A percentile compares a stretch with the other conserved stretches of the same genome.
These are phyloP conservation scores for Glycyrrhiza uralensis DNA, from an alignment of 306 rosid genomes.

Conservation along the genomic window DNA sequence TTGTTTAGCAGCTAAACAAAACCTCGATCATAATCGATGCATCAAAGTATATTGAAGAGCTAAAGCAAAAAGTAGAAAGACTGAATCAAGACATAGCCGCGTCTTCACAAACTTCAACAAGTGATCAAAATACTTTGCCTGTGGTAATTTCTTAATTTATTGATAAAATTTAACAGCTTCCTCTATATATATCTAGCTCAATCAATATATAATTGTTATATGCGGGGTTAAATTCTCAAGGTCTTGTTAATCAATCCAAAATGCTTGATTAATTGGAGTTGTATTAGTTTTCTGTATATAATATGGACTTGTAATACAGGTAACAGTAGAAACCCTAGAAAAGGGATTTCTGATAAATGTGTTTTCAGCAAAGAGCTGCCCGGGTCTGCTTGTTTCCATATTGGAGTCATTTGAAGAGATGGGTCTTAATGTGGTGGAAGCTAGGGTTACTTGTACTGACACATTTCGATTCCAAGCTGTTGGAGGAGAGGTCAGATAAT, in stretches of 20 bases:
- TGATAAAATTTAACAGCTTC: background rate
- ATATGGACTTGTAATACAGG: slow-evolving; percentile 56
- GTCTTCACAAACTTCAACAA: slow-evolving; percentile 60
- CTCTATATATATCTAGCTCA: too few relatives aligned
- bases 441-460: slow-evolving; percentile 97
- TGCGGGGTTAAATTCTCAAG: too few relatives aligned
- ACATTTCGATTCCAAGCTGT: slow-evolving; percentile 79
- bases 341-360: slow-evolving; percentile 81
- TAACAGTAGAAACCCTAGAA: slow-evolving; percentile 81
- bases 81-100: slow-evolving; percentile 66
- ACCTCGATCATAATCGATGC: slow-evolving; percentile 88
- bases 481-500: slow-evolving; percentile 90
- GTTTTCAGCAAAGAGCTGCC: slow-evolving; percentile 59
- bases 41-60: slow-evolving; percentile 80
- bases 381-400: slow-evolving; percentile 81
- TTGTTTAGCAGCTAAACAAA: slow-evolving; percentile 54
- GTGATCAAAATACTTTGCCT: slow-evolving; percentile 49
- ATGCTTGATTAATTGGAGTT: too few relatives aligned
- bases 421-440: slow-evolving; percentile 83
- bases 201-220: too few relatives aligned
- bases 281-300: too few relatives aligned
- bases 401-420: slow-evolving; percentile 81
- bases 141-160: slow-evolving; percentile 48
- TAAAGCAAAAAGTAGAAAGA: slow-evolving; percentile 77
- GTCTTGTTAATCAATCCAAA: too few relatives aligned